Evolutionary conservation across 371 early-diverging fungal genomes (phyloP), one percentile per base, ranked within the genome.

Genomic region (Mortierella sp.): DNA sequence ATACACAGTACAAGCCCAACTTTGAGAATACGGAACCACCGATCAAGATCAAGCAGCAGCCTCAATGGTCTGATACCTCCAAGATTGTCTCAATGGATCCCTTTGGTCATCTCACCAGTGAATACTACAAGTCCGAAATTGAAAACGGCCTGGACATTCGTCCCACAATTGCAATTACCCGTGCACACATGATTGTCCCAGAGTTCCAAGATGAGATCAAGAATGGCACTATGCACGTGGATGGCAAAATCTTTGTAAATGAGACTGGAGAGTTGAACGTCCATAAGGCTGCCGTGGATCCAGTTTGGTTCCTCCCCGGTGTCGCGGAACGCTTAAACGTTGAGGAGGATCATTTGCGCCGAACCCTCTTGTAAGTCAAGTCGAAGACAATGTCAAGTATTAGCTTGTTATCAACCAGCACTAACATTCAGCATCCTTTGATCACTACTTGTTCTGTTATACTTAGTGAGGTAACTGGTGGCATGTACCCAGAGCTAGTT

Each of bases 271-370:
- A 97, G 60, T 79, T 96, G 51, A 90, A 92, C 64, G 98, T 96
- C 5, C 89, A 89, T 60, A 97, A 97, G 80, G 98, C 95, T 18
- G 98, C 98, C 8, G 88, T 95, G 9, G 98, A 97, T 67, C 98
- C 98, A n/a, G 98, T 97, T 8, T 97, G 98, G 98, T 91, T 89
- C 62, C 82, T 97, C 8, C 97, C 97, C 6, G 98, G 98, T 3
- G 94, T 97, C 0, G 97, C 98, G 26, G 83, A 88, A 52, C 87
- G 97, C 16, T 94, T 97, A 71, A 90, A 92, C 18, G 95, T 95
- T 54, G 91, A 90, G 23, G 98, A 97, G 78, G 85, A 90, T 2
- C 80, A 89, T 7, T 81, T 97, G 63, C 88, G 98, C 30, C 88
- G 96, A 5, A 92, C 93, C 0, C 80, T 97, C 19, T 97, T 96